Evolutionary conservation across 2,329 filamentous ascomycete genomes (phyloP), one percentile per base, ranked within the genome.

Genomic region (Daldinia sp.): DNA sequence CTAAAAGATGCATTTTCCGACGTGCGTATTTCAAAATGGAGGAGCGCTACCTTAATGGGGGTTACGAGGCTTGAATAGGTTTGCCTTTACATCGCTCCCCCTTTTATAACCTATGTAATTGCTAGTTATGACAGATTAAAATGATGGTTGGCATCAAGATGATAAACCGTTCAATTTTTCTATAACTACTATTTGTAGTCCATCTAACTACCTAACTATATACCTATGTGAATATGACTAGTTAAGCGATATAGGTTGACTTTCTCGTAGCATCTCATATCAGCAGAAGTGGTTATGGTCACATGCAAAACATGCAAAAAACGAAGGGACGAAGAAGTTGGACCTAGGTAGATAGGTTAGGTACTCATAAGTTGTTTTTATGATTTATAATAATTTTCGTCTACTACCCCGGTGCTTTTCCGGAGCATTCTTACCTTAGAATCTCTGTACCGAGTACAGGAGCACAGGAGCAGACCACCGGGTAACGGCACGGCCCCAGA

Each of bases 401-500:
- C 26, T 9, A 33, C 33, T 37, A 28, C 6, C 2, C 12, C 39
- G 26, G 56, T n/a, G 20, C 26, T 33, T 26, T 39, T 33, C 39
- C 41, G 44, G 39, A 44, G 50, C 23, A 59, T 26, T 42, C 23
- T 5, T 48, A 48, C 41, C 7, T 46, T 33, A 3, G 10, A 46
- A 35, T 20, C 18, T 20, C 18, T 42, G 15, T 57, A 55, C 48
- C 28, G 42, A 56, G 65, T 46, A 35, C 30, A 33, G 18, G 18
- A 26, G 46, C 13, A 33, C 26, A 35, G 33, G 10, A 10, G 10
- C 33, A 35, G 7, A 35, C 33, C 33, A 51, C 46, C 60, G 62
- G 66, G 39, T 65, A 62, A 67, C 63, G 63, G 66, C 62, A 69
- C 54, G 57, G 53, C 42, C 53, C 53, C 46, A 64, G 63, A 57